Evolutionary conservation across 495 filamentous ascomycete genomes (phyloP), one percentile per base, ranked within the genome.

Genomic region (Xanthoparmelia taractica): DNA sequence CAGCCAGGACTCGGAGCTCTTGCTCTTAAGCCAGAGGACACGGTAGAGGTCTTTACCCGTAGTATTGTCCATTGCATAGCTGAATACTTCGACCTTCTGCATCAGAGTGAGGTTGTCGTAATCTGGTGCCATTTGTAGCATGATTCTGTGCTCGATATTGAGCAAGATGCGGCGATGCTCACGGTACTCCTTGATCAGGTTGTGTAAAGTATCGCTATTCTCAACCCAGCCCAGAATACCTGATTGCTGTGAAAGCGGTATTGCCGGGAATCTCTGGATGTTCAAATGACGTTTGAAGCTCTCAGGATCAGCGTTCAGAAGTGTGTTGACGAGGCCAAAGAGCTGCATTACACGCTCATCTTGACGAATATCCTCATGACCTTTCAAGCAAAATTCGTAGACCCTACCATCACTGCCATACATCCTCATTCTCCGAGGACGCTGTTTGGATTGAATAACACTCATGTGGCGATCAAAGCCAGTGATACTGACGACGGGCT

Each of bases 21-120:
- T 97, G 74, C 89, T 94, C 85, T 97, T 97, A 56, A 99, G 79
- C 94, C 94, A 99, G 40, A 99, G 78, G 6, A 99, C 94, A 25
- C 94, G 90, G 73, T 97, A 99, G 43, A 99, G 81, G 75, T 99
- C 94, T 70, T 99, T 96, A 8, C 94, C 94, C 5, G 94, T 99
- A 1, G 94, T 99, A 68, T 99, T 99, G 78, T 99, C 94, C 65
- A 99, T 84, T 13, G 94, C 94, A 71, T 99, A 99, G 34, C 93
- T 92, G 68, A 99, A 99, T 12, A 99, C 94, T 72, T 99, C 94
- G 4, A 97, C 95, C 76, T 99, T 99, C 73, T 99, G 95, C 95
- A 99, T 99, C 34, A 99, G 82, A 0, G 94, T 96, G 18, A 99
- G 84, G 66, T 95, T 96, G 66, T 99, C 94, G 70, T 97, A 97